Percentiles rank a stretch among this genome's conserved stretches.
Conservation (phyloP, 345 rosid species). For the Syzygium grande region DNA sequence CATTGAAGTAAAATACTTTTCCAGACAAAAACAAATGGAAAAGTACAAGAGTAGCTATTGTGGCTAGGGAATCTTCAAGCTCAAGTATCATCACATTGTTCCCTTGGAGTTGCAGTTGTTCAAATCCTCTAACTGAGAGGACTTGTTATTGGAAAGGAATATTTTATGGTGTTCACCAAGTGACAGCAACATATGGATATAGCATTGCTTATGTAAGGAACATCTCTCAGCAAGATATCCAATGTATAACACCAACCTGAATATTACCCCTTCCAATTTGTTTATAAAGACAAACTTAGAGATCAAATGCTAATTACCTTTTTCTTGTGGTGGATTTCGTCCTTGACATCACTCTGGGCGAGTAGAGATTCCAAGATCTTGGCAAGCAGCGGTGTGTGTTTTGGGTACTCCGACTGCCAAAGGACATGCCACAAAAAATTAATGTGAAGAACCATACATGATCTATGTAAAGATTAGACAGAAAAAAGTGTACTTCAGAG, state of each 20-base stretch:
- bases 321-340: constrained; percentile 51
- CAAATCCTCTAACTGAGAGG: neutral
- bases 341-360: constrained; percentile 48
- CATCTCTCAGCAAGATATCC: neutral
- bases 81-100: neutral
- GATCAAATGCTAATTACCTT: constrained; percentile 37
- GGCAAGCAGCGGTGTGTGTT: constrained; percentile 64
- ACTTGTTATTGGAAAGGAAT: neutral
- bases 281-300: neutral
- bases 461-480: neutral
- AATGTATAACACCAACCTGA: neutral
- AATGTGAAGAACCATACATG: neutral
- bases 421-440: constrained; percentile 10
- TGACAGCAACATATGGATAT: neutral
- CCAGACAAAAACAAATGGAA: neutral
- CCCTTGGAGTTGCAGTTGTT: neutral
- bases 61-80: neutral
- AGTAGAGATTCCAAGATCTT: constrained; percentile 82
- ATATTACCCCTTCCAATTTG: neutral
- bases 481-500: neutral
- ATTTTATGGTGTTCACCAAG: neutral
- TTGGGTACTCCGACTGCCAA: constrained; percentile 80
- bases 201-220: neutral
- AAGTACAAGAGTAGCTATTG: neutral
- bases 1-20: neutral